These are phyloP conservation scores for Dianthus caryophyllus DNA, from an alignment of 148 eudicot genomes.

Conservation along the genomic window DNA sequence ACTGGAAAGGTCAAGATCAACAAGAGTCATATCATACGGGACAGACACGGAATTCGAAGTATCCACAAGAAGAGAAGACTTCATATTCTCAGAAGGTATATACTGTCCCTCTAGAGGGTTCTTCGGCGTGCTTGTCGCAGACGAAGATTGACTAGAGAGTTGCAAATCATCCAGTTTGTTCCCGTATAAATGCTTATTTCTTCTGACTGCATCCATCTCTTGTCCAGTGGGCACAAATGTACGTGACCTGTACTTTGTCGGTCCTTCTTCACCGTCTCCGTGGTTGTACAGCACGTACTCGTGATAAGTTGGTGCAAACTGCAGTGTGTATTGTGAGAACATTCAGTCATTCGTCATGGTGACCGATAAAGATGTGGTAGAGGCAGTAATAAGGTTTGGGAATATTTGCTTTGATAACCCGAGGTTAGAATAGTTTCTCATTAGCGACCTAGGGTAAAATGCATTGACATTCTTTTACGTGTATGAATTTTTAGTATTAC, in stretches of 20 bases:
- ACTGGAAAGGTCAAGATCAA: slow-evolving; percentile 67
- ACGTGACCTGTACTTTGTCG: slow-evolving; percentile 72
- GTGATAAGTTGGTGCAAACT: slow-evolving; percentile 99
- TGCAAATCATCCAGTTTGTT: slow-evolving; percentile 65
- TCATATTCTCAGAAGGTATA: slow-evolving; percentile 38
- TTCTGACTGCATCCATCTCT: slow-evolving; percentile 88
- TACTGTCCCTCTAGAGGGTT: slow-evolving; percentile 23
- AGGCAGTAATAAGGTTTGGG: too few species aligned
- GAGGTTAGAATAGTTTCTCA: too few species aligned
- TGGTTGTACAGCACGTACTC: slow-evolving; percentile 95
- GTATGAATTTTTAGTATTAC: too few species aligned
- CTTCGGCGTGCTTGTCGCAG: slow-evolving; percentile 40
- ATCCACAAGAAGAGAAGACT: slow-evolving; percentile 64
- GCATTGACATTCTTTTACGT: too few species aligned
- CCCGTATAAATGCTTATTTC: slow-evolving; percentile 50
- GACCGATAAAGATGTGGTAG: neutral
- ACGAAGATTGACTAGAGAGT: slow-evolving; percentile 58
- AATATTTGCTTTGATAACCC: too few species aligned
- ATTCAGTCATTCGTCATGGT: slow-evolving; percentile 1
- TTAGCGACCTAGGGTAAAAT: too few species aligned
- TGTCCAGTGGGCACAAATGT: slow-evolving; percentile 95
- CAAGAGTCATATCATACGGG: slow-evolving; percentile 68
- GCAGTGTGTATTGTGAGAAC: slow-evolving; percentile 18
- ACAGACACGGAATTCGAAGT: slow-evolving; percentile 42
- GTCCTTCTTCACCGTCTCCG: slow-evolving; percentile 75